Evolutionary conservation across 2,329 filamentous ascomycete genomes (phyloP).

Genomic region (Endoconidiophora laricicola): DNA sequence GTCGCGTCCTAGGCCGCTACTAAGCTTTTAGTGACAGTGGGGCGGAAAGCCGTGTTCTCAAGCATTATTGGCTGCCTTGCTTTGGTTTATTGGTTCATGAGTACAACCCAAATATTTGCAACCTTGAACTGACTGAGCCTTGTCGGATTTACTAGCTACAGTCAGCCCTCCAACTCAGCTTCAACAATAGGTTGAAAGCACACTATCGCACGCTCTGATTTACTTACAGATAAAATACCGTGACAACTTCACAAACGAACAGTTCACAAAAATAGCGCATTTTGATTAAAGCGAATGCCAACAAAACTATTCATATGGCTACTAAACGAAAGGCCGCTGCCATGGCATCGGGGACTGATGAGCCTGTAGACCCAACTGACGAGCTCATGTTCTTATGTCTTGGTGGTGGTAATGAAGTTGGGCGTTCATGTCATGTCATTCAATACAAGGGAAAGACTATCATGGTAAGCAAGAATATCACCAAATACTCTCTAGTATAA

Average conservation of each 20-base stretch:
- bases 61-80: slow-evolving; percentile 9
- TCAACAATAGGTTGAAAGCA: too few species aligned
- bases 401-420: slow-evolving; percentile 92
- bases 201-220: too few species aligned
- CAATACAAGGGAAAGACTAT: slow-evolving; percentile 99
- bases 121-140: slow-evolving; percentile 1
- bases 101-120: not conserved
- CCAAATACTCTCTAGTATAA: not conserved
- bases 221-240: too few species aligned
- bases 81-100: not conserved
- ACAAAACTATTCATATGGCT: slow-evolving; percentile 47
- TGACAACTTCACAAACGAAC: too few species aligned
- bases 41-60: not conserved
- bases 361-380: slow-evolving; percentile 82
- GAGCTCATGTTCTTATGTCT: slow-evolving; percentile 88
- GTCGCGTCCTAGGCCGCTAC: not conserved
- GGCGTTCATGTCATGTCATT: slow-evolving; percentile 90
- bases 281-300: not conserved
- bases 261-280: too few species aligned
- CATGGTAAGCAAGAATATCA: slow-evolving; percentile 46
- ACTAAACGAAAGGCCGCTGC: slow-evolving; percentile 64
- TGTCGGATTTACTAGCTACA: not conserved
- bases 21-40: slow-evolving; percentile 2
- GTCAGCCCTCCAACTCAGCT: too few species aligned
- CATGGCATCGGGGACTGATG: slow-evolving; percentile 36